Conservation (phyloP, 371 early-diverging fungal genomes). For the Enteropsectra breve region DNA sequence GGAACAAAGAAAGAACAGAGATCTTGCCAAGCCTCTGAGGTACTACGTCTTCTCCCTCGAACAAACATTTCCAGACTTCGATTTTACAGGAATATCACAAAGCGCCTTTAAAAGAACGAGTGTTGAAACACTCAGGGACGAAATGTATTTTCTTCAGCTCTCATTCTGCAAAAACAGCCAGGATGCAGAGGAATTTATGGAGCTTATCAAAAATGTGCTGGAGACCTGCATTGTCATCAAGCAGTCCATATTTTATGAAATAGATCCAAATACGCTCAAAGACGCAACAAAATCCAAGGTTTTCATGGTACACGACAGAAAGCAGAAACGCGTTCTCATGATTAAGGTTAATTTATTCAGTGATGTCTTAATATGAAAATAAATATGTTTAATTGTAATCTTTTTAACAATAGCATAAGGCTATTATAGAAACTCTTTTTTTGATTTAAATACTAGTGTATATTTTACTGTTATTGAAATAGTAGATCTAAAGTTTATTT, state of each 20-base stretch:
- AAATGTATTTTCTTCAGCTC: conserved; percentile 19
- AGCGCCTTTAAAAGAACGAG: conserved; percentile 4
- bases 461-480: too few relatives aligned
- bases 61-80: conserved; percentile 29
- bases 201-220: conserved; percentile 22
- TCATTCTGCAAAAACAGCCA: conserved; percentile 10
- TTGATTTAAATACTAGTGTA: too few relatives aligned
- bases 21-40: conserved; percentile 24
- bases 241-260: conserved; percentile 17
- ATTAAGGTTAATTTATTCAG: too few relatives aligned
- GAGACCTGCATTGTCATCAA: conserved; percentile 13
- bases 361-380: too few relatives aligned
- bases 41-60: conserved; percentile 24
- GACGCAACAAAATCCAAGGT: not conserved
- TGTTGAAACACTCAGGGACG: conserved; percentile 3
- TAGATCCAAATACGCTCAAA: conserved; percentile 5
- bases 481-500: too few relatives aligned
- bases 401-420: too few relatives aligned
- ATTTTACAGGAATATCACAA: conserved; percentile 8
- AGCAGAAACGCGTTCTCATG: conserved; percentile 27
- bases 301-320: conserved; percentile 33
- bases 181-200: conserved; percentile 21
- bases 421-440: too few relatives aligned
- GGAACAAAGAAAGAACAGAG: conserved; percentile 14
- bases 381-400: too few relatives aligned